Base-by-base conservation (phyloP, 2,329 filamentous ascomycete genomes). In the Colletotrichum karsti region DNA sequence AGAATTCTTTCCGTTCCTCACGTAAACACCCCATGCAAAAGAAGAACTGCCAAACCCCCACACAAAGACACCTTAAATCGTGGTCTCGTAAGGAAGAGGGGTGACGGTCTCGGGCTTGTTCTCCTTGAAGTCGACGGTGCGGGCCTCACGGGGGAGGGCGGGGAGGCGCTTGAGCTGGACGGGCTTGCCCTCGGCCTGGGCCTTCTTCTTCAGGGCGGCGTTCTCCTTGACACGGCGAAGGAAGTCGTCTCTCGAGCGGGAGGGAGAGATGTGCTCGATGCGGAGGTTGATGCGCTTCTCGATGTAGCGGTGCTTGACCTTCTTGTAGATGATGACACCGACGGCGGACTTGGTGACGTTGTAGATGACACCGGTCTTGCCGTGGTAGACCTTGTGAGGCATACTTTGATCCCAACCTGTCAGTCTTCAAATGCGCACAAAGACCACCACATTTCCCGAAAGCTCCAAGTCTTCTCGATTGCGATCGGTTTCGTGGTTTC, bases 201-300 rank as follows among this genome's bases (percentile, higher is more conserved):
- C 94, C 89, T 97, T 87, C 85, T 91, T 92, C 91, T 95, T 96
- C 85, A 94, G 91, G 82, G 90, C 91, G 80, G 95, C 94, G 88
- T 98, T 98, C 82, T 90, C 86, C 93, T 98, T 98, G 84, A 99
- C 95, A 80, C 95, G 92, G 87, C 90, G 91, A 80, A 98, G 85
- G 90, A 99, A 98, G 84, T 96, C 95, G 80, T 98, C 95, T 82
- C 96, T 91, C 80, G 95, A 98, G 83, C 96, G 93, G 77, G 95
- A 98, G 82, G 93, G 93, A 80, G 87, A 86, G 86, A 99, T 90
- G 92, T 99, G 96, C 92, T 99, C 96, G 85, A 98, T 86, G 83
- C 96, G 94, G 87, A 99, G 89, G 91, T 97, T 98, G 89, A 99
- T 91, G 84, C 96, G 95, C 94, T 99, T 99, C 93, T 99, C 96